Evolutionary conservation across 352 stramenopile species (phyloP).

Genomic region (Elongisporangium undulatum): DNA sequence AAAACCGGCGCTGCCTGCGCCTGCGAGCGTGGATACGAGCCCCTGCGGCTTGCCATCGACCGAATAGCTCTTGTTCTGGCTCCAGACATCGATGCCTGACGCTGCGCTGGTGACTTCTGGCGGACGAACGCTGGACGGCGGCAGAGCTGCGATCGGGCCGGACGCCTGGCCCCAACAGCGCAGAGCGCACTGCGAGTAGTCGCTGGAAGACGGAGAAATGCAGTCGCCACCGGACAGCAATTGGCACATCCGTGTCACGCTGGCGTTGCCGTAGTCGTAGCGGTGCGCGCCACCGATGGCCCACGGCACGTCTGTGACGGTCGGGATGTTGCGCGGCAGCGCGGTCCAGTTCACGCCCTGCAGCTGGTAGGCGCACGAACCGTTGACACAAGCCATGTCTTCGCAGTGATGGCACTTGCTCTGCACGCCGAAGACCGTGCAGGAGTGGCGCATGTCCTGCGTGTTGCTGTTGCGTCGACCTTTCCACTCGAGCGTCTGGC

Average conservation of each 20-base stretch:
- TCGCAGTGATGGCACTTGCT: conserved; percentile 95
- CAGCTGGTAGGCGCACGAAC: conserved; percentile 88
- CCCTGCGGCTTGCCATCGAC: conserved; percentile 80
- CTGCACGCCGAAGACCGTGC: conserved; percentile 79
- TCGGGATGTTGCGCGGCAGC: conserved; percentile 89
- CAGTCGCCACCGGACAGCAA: conserved; percentile 87
- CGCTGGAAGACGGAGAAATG: conserved; percentile 58
- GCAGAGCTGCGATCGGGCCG: conserved; percentile 16
- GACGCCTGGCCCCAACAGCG: conserved; percentile 89
- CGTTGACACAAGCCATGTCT: conserved; percentile 73
- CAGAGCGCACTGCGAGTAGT: conserved; percentile 88
- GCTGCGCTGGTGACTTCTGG: conserved; percentile 1
- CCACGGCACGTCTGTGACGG: conserved; percentile 91
- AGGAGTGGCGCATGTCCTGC: conserved; percentile 93
- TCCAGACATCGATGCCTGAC: conserved; percentile 65
- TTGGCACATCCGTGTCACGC: conserved; percentile 76
- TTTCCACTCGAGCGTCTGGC: conserved; percentile 84
- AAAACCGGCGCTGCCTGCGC: conserved; percentile 72
- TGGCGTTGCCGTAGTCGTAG: conserved; percentile 89
- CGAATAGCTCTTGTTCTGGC: conserved; percentile 33
- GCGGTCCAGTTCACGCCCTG: conserved; percentile 82
- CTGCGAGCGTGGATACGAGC: conserved; percentile 87
- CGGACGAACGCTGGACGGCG: conserved; percentile 18
- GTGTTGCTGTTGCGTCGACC: conserved; percentile 82
- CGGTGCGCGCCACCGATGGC: conserved; percentile 84